phyloP scores from a whole-genome alignment of 2,329 filamentous ascomycete species.

The Akanthomyces dipterigenus region DNA sequence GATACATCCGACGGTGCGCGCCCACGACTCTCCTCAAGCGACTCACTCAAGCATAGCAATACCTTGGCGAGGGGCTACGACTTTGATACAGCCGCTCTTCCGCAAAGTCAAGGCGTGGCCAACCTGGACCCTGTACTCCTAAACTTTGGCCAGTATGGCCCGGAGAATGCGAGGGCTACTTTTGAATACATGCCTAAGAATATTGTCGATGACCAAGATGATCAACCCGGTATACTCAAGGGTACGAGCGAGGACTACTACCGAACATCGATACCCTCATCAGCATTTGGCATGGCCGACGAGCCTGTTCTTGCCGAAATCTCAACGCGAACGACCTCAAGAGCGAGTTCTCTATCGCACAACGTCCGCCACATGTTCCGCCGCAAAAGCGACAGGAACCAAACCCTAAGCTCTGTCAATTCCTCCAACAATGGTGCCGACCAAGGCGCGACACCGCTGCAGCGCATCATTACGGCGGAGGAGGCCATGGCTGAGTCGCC shows the following conservation, averaged over 20 bases:
- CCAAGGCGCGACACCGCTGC: slow-evolving; percentile 10
- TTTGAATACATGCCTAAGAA: slow-evolving; percentile 16
- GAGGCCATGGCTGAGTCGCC: slow-evolving; percentile 24
- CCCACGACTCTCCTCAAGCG: slow-evolving; percentile 30
- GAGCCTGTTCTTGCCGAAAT: slow-evolving; percentile 18
- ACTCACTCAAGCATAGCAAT: slow-evolving; percentile 27
- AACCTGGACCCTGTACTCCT: slow-evolving; percentile 6
- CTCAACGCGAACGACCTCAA: slow-evolving; percentile 22
- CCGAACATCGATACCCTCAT: slow-evolving; percentile 33
- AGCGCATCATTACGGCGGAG: slow-evolving; percentile 12
- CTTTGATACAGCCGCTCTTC: slow-evolving; percentile 3
- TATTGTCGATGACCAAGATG: slow-evolving; percentile 23
- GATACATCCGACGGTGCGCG: slow-evolving; percentile 17
- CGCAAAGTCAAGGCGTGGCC: not conserved
- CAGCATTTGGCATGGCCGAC: slow-evolving; percentile 33
- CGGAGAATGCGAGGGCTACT: not conserved
- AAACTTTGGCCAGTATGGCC: slow-evolving; percentile 11
- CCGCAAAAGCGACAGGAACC: slow-evolving; percentile 27
- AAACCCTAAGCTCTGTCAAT: slow-evolving; percentile 20
- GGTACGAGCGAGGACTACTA: slow-evolving; percentile 36
- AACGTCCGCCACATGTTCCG: slow-evolving; percentile 31
- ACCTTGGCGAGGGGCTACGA: slow-evolving; percentile 22
- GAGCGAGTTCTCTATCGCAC: slow-evolving; percentile 28
- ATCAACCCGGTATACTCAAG: slow-evolving; percentile 26
- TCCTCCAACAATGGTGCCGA: slow-evolving; percentile 8